A percentile compares a stretch with the other conserved stretches of the same genome.
These are phyloP conservation scores for Mycena metata DNA, from an alignment of 768 basidiomycete genomes.

Conservation along the genomic window DNA sequence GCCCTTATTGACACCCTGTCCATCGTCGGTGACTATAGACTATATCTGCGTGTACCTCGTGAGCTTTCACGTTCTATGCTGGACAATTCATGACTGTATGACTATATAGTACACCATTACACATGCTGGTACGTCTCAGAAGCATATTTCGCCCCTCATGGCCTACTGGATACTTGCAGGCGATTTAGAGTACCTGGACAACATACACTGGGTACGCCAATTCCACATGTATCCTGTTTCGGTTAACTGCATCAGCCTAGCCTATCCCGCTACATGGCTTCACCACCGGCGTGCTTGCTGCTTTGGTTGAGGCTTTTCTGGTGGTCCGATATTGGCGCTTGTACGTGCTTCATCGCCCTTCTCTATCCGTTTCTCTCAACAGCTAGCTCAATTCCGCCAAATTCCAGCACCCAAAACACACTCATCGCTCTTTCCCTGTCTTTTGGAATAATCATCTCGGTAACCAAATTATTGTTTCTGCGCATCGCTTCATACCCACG, in stretches of 20 bases:
- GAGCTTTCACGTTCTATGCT: slow-evolving; percentile 8
- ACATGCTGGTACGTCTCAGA: too few relatives aligned
- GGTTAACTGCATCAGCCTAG: too few relatives aligned
- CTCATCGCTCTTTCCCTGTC: slow-evolving; percentile 7
- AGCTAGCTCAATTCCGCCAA: not conserved
- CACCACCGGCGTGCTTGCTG: not conserved
- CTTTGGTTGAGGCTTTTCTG: slow-evolving; percentile 9
- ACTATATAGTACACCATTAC: too few relatives aligned
- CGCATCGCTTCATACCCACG: slow-evolving; percentile 8
- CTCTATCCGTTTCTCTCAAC: not conserved
- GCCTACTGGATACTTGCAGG: not conserved
- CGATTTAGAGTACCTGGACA: not conserved
- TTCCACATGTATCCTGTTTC: too few relatives aligned
- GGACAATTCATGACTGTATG: not conserved
- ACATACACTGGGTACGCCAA: not conserved
- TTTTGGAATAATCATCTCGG: slow-evolving; percentile 10
- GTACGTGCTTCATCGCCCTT: slow-evolving; percentile 7
- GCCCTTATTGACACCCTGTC: slow-evolving; percentile 14
- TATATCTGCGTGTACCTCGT: slow-evolving; percentile 8
- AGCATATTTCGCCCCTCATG: slow-evolving; percentile 1
- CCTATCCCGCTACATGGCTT: not conserved
- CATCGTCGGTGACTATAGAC: slow-evolving; percentile 2
- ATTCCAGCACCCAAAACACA: slow-evolving; percentile 4
- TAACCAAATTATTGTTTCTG: not conserved
- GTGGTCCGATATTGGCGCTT: slow-evolving; percentile 10